These are phyloP conservation scores for Boletus sensibilis DNA, from an alignment of 768 basidiomycete species.

Conservation along the genomic window DNA sequence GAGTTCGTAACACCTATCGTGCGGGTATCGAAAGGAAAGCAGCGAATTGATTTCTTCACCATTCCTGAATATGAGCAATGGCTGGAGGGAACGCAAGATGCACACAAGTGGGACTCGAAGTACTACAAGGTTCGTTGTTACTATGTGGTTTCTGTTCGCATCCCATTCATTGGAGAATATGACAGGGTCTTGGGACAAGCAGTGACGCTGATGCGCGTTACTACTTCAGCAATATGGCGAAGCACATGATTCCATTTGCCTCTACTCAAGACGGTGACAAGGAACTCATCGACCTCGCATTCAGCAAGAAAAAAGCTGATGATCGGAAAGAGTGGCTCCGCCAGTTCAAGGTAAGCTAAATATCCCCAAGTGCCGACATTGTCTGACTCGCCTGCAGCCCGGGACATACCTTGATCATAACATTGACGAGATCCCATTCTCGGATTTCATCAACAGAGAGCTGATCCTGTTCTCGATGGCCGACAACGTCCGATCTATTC, in stretches of 20 bases:
- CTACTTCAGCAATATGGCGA: constrained; percentile 90
- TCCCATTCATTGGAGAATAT: constrained; percentile 1
- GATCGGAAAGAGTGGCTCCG: constrained; percentile 98
- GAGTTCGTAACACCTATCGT: constrained; percentile 99
- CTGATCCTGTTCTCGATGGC: constrained; percentile 99
- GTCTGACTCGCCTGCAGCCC: constrained; percentile 50
- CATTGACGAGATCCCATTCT: constrained; percentile 78
- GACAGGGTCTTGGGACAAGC: constrained; percentile 93
- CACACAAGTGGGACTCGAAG: constrained; percentile 85
- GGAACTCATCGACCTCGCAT: constrained; percentile 92
- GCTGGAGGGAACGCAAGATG: constrained; percentile 73
- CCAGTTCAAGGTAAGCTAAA: constrained; percentile 69
- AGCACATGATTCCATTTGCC: constrained; percentile 93
- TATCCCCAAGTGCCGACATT: not conserved
- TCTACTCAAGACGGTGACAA: constrained; percentile 78
- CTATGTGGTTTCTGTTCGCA: not conserved
- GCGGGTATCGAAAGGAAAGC: constrained; percentile 80
- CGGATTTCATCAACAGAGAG: constrained; percentile 98
- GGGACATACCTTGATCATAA: constrained; percentile 93
- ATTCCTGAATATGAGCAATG: constrained; percentile 96
- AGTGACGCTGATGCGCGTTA: constrained; percentile 84
- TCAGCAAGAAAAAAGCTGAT: constrained; percentile 99
- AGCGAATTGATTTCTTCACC: constrained; percentile 88
- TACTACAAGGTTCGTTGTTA: constrained; percentile 86
- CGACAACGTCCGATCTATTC: constrained; percentile 97